These are phyloP conservation scores for Zasmidium angulare DNA, from an alignment of 2,329 filamentous ascomycete genomes.

Conservation along the genomic window DNA sequence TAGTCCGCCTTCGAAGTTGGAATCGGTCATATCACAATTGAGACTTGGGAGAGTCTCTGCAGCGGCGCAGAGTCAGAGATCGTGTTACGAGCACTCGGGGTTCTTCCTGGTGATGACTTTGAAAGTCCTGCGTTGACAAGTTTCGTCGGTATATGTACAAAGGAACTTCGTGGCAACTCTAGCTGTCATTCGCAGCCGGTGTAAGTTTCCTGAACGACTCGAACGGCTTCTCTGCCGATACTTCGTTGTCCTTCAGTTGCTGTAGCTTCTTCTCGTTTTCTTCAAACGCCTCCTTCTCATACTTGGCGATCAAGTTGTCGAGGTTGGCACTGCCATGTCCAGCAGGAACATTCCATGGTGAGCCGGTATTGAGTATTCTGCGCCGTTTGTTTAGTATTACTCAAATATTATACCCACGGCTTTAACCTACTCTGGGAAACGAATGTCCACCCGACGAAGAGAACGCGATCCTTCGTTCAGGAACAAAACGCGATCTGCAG, in stretches of 20 bases:
- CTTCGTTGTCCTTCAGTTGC: slow-evolving; percentile 39
- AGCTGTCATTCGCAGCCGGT: slow-evolving; percentile 23
- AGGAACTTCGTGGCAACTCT: slow-evolving; percentile 7
- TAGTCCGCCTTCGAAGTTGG: too few relatives aligned
- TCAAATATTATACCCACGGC: slow-evolving; percentile 16
- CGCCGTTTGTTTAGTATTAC: background rate
- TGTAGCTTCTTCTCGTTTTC: slow-evolving; percentile 57
- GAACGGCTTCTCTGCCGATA: slow-evolving; percentile 34
- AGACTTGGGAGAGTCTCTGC: too few relatives aligned
- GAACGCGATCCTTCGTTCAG: slow-evolving; percentile 46
- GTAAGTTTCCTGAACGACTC: slow-evolving; percentile 26
- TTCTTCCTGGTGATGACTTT: too few relatives aligned
- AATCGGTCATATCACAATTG: too few relatives aligned
- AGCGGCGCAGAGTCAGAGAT: too few relatives aligned
- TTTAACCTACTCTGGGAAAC: slow-evolving; percentile 62
- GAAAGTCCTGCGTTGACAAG: background rate
- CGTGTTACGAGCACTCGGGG: too few relatives aligned
- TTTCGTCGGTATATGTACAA: slow-evolving; percentile 11
- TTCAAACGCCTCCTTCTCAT: slow-evolving; percentile 57
- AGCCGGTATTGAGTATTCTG: slow-evolving; percentile 63
- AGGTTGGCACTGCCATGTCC: slow-evolving; percentile 60
- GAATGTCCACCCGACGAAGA: slow-evolving; percentile 53
- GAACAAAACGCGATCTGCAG: slow-evolving; percentile 62
- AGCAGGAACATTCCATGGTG: slow-evolving; percentile 64
- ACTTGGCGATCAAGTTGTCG: slow-evolving; percentile 61